These are phyloP conservation scores for Asterella californica DNA, from an alignment of 225 moss, liverwort and hornwort genomes.

Conservation along the genomic window DNA sequence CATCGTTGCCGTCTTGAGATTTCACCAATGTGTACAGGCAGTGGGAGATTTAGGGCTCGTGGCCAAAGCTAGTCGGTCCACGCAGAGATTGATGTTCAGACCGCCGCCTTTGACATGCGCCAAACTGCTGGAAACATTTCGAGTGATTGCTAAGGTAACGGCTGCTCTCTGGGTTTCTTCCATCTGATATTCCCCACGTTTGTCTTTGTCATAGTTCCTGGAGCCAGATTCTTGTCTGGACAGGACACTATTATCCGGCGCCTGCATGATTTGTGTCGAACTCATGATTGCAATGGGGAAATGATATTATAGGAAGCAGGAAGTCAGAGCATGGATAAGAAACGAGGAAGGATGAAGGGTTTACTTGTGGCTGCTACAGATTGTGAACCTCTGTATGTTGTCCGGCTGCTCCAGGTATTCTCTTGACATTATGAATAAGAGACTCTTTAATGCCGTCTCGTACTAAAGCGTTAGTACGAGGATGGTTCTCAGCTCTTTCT, in stretches of 20 bases:
- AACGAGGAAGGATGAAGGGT: slow-evolving; percentile 88
- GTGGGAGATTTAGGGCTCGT: slow-evolving; percentile 96
- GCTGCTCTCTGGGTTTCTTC: not conserved
- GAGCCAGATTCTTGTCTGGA: not conserved
- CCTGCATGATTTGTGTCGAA: not conserved
- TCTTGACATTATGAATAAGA: not conserved
- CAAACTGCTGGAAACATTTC: slow-evolving; percentile 89
- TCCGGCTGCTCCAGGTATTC: slow-evolving; percentile 90
- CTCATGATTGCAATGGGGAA: not conserved
- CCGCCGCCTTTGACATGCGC: slow-evolving; percentile 76
- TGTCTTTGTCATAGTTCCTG: not conserved
- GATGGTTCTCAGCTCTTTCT: not conserved
- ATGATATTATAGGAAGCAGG: slow-evolving; percentile 67
- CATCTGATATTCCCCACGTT: not conserved
- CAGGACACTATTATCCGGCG: not conserved
- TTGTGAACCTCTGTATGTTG: slow-evolving; percentile 89
- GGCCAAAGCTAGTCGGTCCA: slow-evolving; percentile 89
- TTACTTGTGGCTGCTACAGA: slow-evolving; percentile 91
- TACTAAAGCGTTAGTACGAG: not conserved
- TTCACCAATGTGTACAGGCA: slow-evolving; percentile 46
- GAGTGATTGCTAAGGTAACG: slow-evolving; percentile 79
- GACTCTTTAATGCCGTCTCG: not conserved
- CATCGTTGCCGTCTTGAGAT: not conserved
- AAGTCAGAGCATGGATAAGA: slow-evolving; percentile 93
- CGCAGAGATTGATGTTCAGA: slow-evolving; percentile 86